Evolutionary conservation across 2,329 filamentous ascomycete species (phyloP).

Genomic region (Domatiomyces catenatus): DNA sequence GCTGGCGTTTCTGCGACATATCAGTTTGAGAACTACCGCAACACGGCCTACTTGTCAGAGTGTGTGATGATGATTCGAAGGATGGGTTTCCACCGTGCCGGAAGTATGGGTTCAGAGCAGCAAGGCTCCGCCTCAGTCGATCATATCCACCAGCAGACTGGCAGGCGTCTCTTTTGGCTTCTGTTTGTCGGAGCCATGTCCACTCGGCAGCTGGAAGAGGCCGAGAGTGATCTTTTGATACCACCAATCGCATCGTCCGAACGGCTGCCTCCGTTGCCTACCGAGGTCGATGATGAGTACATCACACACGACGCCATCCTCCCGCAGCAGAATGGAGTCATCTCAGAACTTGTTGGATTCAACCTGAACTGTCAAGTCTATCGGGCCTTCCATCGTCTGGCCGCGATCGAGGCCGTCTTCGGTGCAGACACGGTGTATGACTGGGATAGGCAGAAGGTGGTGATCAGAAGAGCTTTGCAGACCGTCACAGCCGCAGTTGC

Average conservation of each 20-base stretch:
- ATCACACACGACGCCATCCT: conserved; percentile 58
- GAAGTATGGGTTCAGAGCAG: conserved; percentile 14
- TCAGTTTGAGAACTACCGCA: conserved; percentile 25
- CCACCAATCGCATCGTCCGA: conserved; percentile 60
- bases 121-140: conserved; percentile 16
- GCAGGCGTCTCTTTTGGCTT: conserved; percentile 61
- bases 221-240: conserved; percentile 56
- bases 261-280: conserved; percentile 62
- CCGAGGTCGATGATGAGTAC: conserved; percentile 71
- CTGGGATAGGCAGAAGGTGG: conserved; percentile 60
- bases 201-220: conserved; percentile 60
- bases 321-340: conserved; percentile 49
- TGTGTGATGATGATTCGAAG: conserved; percentile 29
- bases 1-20: conserved; percentile 28
- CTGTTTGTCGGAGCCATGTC: conserved; percentile 63
- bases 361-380: conserved; percentile 66
- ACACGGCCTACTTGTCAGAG: conserved; percentile 29
- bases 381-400: conserved; percentile 61
- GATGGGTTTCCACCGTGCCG: conserved; percentile 23
- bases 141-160: conserved; percentile 32
- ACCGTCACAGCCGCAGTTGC: conserved; percentile 55
- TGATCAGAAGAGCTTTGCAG: conserved; percentile 55
- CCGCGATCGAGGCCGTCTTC: conserved; percentile 69
- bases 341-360: conserved; percentile 65
- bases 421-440: conserved; percentile 60